These are phyloP conservation scores for Mycena citricolor DNA, from an alignment of 1,284 basidiomycete species.

Conservation along the genomic window DNA sequence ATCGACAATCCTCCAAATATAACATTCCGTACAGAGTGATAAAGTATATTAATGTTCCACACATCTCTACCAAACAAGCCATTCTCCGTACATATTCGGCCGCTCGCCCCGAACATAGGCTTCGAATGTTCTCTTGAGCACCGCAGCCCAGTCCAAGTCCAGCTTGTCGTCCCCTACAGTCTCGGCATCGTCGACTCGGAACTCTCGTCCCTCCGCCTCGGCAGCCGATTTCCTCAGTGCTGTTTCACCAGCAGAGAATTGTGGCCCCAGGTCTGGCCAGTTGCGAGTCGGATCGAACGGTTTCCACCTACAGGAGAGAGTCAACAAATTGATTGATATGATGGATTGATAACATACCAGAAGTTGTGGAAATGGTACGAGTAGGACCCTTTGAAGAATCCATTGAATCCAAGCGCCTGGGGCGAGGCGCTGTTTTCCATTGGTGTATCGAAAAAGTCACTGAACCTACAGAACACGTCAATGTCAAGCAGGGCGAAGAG, in stretches of 20 bases:
- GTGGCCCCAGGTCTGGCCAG: conserved; percentile 70
- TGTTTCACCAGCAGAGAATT: conserved; percentile 60
- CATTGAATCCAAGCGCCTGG: conserved; percentile 69
- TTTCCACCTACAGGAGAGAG: conserved; percentile 56
- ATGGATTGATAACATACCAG: conserved; percentile 43
- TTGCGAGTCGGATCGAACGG: conserved; percentile 74
- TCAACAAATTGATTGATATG: not conserved
- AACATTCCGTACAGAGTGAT: too few relatives aligned
- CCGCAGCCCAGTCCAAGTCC: conserved; percentile 72
- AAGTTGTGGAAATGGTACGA: conserved; percentile 85
- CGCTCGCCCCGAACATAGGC: conserved; percentile 69
- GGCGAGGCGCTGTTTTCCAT: conserved; percentile 62
- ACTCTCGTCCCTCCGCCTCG: conserved; percentile 25
- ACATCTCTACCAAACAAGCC: conserved; percentile 42
- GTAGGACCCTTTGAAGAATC: conserved; percentile 81
- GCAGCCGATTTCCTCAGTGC: conserved; percentile 41
- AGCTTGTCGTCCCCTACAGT: conserved; percentile 44
- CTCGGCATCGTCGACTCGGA: conserved; percentile 20
- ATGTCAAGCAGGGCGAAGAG: conserved; percentile 2
- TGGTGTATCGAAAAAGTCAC: conserved; percentile 73
- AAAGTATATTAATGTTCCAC: too few relatives aligned
- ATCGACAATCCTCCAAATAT: too few relatives aligned
- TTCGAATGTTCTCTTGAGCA: conserved; percentile 78
- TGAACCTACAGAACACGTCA: conserved; percentile 45
- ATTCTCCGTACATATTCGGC: conserved; percentile 79